phyloP scores from a whole-genome alignment of 1,284 basidiomycete species.

The Cryptococcus sp. region DNA sequence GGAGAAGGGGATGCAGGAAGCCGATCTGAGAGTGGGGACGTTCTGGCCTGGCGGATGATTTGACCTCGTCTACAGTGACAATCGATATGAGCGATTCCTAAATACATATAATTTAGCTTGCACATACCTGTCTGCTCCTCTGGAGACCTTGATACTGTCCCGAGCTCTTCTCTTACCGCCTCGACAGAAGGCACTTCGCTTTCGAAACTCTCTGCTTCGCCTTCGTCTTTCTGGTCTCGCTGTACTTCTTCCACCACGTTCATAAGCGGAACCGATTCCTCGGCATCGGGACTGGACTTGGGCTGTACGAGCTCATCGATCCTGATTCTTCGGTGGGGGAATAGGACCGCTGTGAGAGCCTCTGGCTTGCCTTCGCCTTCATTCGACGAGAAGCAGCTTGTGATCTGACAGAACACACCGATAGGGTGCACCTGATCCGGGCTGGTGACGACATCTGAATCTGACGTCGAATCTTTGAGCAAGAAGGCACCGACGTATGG shows the following conservation, averaged over 20 bases:
- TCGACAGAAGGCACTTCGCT: constrained; percentile 57
- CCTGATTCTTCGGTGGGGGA: constrained; percentile 88
- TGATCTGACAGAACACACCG: constrained; percentile 97
- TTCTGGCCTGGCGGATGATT: neutral
- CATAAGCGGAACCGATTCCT: constrained; percentile 17
- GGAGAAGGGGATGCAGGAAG: constrained; percentile 75
- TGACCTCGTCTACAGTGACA: no score
- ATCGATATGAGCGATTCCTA: no score
- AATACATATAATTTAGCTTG: constrained; percentile 5
- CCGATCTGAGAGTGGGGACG: constrained; percentile 53
- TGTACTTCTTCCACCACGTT: constrained; percentile 31
- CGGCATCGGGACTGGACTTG: constrained; percentile 22
- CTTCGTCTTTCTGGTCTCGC: constrained; percentile 31
- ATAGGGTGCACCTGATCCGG: constrained; percentile 86
- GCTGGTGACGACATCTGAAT: constrained; percentile 90
- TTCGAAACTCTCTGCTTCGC: constrained; percentile 63
- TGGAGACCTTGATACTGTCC: constrained; percentile 22
- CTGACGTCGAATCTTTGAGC: constrained; percentile 90
- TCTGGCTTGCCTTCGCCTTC: constrained; percentile 59
- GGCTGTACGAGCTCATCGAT: constrained; percentile 72
- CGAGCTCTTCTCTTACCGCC: constrained; percentile 53
- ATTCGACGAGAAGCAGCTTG: constrained; percentile 79
- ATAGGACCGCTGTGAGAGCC: constrained; percentile 89
- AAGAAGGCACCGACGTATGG: constrained; percentile 98
- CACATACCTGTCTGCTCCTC: constrained; percentile 46